Evolutionary conservation across 176 grass and related monocot genomes (phyloP).

Genomic region (Oryza rufipogon): DNA sequence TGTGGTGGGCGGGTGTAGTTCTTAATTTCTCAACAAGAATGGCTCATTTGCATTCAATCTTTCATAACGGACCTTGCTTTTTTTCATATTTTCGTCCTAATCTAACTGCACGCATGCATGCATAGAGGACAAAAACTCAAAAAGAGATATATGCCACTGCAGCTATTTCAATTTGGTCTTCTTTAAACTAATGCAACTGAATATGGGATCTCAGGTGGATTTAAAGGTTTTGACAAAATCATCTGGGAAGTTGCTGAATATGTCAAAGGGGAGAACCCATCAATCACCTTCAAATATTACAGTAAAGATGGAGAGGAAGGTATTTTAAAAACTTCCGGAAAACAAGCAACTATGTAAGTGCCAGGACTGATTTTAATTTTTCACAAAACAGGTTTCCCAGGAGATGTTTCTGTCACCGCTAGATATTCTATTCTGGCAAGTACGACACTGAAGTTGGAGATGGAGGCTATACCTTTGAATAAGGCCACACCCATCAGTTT

Average conservation of each 20-base stretch:
- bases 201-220: constrained; percentile 60
- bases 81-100: neutral
- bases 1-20: neutral
- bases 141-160: neutral
- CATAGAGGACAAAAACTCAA: neutral
- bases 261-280: constrained; percentile 60
- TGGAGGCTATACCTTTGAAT: constrained; percentile 72
- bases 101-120: neutral
- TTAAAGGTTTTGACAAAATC: constrained; percentile 87
- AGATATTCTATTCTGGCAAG: constrained; percentile 72
- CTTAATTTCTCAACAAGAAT: neutral
- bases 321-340: constrained; percentile 9
- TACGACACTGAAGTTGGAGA: constrained; percentile 68
- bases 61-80: neutral
- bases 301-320: constrained; percentile 96
- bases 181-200: neutral
- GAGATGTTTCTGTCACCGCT: constrained; percentile 67
- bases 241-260: constrained; percentile 72
- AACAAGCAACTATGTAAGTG: neutral
- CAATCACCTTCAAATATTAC: constrained; percentile 83
- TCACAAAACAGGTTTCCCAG: constrained; percentile 69
- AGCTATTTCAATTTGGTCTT: constrained; percentile 6
- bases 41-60: neutral
- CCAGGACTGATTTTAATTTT: constrained; percentile 10
- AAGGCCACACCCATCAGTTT: constrained; percentile 77